Evolutionary conservation across 2,329 filamentous ascomycete species (phyloP), one percentile per base, ranked within the genome.

Genomic region (Ascochyta lentis): DNA sequence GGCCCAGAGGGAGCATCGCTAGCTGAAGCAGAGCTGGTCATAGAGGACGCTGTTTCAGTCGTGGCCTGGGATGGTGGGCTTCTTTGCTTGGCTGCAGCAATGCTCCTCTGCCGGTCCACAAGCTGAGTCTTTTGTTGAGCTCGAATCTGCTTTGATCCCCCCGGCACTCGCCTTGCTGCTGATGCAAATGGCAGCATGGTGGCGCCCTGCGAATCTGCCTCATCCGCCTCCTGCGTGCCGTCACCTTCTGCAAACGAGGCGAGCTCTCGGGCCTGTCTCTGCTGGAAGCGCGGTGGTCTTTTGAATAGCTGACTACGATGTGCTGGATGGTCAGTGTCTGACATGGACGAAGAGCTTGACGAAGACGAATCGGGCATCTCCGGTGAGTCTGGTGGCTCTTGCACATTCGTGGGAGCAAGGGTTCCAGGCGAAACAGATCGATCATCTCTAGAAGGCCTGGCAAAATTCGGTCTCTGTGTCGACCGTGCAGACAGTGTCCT

Each of bases 121-220:
- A 54, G 54, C 6, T 49, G 29, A 3, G 24, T 39, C 19, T 59
- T 61, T 42, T 66, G 60, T 24, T 59, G 60, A 6, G 59, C n/a
- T 24, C 49, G 60, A 15, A 51, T 22, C 44, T 35, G 58, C 45
- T 49, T 65, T 41, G 46, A 57, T 60, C 31, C 26, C 49, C 12
- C 29, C n/a, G 16, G 37, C 49, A 31, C 23, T 39, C 34, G 54
- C 26, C 47, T 56, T 15, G 62, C 56, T 29, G 65, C 42, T n/a
- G 69, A 60, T 5, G 79, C 79, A 58, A 81, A 82, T 3, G 79
- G 79, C 1, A 81, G 64, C 42, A 72, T 77, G 5, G 71, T 71
- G 23, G 64, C 68, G 12, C 69, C 70, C 10, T 83, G 81, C 10
- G 80, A 82, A 6, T 85, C 85, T 2, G 84, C 83, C n/a, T 85